Evolutionary conservation across 1,284 basidiomycete species (phyloP).

Genomic region (Moniliella sp.): DNA sequence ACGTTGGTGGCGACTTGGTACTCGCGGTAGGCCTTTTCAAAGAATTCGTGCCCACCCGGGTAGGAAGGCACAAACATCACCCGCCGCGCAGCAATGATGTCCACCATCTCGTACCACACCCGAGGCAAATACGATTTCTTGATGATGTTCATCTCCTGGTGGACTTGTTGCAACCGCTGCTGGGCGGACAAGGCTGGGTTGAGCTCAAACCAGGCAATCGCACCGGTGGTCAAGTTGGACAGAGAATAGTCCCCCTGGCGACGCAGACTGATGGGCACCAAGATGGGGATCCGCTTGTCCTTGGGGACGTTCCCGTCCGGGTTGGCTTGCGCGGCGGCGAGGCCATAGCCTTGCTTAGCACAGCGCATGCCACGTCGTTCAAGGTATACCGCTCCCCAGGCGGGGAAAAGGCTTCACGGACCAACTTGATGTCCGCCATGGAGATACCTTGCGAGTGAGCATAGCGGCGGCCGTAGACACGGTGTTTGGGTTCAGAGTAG

Average conservation of each 20-base stretch:
- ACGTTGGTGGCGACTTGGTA: constrained; percentile 32
- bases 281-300: constrained; percentile 30
- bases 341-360: constrained; percentile 23
- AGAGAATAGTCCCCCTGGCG: constrained; percentile 26
- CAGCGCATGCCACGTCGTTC: constrained; percentile 29
- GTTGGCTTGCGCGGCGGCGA: constrained; percentile 17
- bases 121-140: constrained; percentile 22
- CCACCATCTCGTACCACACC: constrained; percentile 20
- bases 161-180: constrained; percentile 16
- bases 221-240: constrained; percentile 26
- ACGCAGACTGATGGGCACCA: constrained; percentile 26
- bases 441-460: constrained; percentile 25
- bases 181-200: constrained; percentile 9
- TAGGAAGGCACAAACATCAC: constrained; percentile 28
- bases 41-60: constrained; percentile 13
- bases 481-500: constrained; percentile 8
- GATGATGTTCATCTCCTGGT: constrained; percentile 27
- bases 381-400: constrained; percentile 18
- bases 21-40: constrained; percentile 20
- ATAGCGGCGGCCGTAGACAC: constrained; percentile 18
- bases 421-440: constrained; percentile 27
- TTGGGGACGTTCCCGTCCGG: constrained; percentile 5
- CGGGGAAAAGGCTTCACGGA: constrained; percentile 23
- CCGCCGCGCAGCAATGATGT: constrained; percentile 9
- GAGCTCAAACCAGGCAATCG: constrained; percentile 25